Evolutionary conservation across 495 filamentous ascomycete species (phyloP), one percentile per base, ranked within the genome.

Genomic region (Penicillium salamii): DNA sequence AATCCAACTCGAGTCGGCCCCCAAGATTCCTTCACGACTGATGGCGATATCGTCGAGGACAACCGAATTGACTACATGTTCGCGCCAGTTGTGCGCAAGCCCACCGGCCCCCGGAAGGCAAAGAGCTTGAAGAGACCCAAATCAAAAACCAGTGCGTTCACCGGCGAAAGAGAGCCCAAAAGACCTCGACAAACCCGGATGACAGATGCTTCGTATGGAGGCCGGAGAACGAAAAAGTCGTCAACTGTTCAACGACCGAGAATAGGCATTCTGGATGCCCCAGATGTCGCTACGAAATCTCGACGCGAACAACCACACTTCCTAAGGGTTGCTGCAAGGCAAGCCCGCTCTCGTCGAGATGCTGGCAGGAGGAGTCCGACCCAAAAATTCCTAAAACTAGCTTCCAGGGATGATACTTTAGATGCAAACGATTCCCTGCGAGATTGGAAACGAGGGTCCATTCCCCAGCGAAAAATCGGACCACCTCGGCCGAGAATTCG

Each of bases 401-500:
- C 82, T 28, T 91, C 82, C 20, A 75, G 74, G 18, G 58, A 69
- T 13, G 91, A 97, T 56, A 95, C 88, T 6, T 66, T 81, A 18
- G 93, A 97, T 61, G 86, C 83, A 1, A 82, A 84, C 37, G 66
- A 71, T 12, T 73, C 82, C 11, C 68, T 98, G 39, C 72, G 70
- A 17, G 78, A 86, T 46, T 98, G 93, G 93, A 85, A 81, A 59
- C 76, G 73, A 50, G 91, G 91, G 6, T 81, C 65, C 32, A 83
- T 91, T 38, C 67, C 61, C 17, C 80, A 79, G 40, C 71, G 60
- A 35, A 59, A 59, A 26, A 52, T 70, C 31, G 50, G 55, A 14
- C 49, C 59, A 24, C 54, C 57, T 15, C 56, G 49, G 26, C 42
- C 52, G 18, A 63, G 56, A 35, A 46, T 51, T 45, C 58, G 34